Evolutionary conservation across 768 basidiomycete species (phyloP).

Genomic region (Tricholoma matsutake): DNA sequence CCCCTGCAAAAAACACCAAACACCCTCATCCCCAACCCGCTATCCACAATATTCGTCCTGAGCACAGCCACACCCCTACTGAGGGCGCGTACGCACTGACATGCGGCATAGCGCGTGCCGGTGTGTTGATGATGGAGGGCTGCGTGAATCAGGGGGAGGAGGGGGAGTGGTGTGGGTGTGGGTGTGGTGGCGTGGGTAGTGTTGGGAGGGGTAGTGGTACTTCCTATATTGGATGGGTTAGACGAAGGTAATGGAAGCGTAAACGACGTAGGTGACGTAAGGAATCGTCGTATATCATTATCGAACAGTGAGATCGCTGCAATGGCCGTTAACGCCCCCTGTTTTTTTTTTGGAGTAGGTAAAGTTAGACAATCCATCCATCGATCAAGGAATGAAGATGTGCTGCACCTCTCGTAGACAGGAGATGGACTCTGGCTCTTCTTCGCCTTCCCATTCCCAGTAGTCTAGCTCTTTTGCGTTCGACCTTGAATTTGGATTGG

Average conservation of each 20-base stretch:
- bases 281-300: constrained; percentile 65
- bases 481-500: too few species aligned
- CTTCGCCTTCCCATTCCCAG: constrained; percentile 64
- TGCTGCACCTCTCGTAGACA: constrained; percentile 58
- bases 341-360: too few species aligned
- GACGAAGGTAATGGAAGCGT: constrained; percentile 35
- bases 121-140: constrained; percentile 60
- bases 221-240: not conserved
- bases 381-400: too few species aligned
- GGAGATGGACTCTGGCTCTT: constrained; percentile 52
- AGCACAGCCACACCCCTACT: constrained; percentile 77
- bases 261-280: constrained; percentile 50
- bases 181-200: not conserved
- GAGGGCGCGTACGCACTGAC: constrained; percentile 81
- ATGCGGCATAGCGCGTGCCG: constrained; percentile 82
- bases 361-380: too few species aligned
- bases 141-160: constrained; percentile 44
- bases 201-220: not conserved
- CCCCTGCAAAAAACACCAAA: constrained; percentile 45
- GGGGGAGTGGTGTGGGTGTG: constrained; percentile 24
- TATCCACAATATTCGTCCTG: constrained; percentile 82
- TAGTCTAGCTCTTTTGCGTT: too few species aligned
- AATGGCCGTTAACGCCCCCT: constrained; percentile 56
- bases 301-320: constrained; percentile 71
- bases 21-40: constrained; percentile 70